These are phyloP conservation scores for Saccharomycopsis sp. DNA, from an alignment of 805 yeast species.

Conservation along the genomic window DNA sequence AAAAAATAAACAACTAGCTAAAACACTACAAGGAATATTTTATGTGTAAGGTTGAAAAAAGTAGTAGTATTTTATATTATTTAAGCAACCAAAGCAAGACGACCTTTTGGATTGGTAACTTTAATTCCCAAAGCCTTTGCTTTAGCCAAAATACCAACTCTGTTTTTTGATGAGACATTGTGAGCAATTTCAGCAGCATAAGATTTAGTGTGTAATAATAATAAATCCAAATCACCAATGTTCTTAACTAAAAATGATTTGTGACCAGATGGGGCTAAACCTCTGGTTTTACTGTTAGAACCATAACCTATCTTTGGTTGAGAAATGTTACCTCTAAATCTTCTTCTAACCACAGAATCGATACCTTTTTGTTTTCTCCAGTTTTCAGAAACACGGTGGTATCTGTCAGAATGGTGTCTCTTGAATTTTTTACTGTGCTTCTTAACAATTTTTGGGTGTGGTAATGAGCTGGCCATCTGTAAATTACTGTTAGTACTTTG, in stretches of 20 bases:
- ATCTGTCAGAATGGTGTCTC: conserved; percentile 99
- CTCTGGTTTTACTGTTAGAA: conserved; percentile 97
- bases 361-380: conserved; percentile 99
- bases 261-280: conserved; percentile 96
- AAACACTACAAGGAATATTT: no score
- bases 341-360: conserved; percentile 99
- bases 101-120: conserved; percentile 99
- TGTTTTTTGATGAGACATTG: conserved; percentile 97
- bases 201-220: conserved; percentile 94
- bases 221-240: conserved; percentile 87
- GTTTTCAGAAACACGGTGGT: conserved; percentile 95
- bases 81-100: conserved; percentile 97
- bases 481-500: not conserved
- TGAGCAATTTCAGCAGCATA: conserved; percentile 99
- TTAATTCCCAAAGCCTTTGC: conserved; percentile 98
- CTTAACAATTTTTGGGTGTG: conserved; percentile 99
- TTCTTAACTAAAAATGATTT: conserved; percentile 92
- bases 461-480: conserved; percentile 85
- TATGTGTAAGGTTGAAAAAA: no score
- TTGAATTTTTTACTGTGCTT: conserved; percentile 98
- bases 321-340: conserved; percentile 98
- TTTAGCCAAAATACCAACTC: conserved; percentile 91
- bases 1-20: no score
- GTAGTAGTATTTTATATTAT: no score
- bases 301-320: conserved; percentile 99